Conservation (phyloP, 768 basidiomycete genomes). For the Russula lepida region DNA sequence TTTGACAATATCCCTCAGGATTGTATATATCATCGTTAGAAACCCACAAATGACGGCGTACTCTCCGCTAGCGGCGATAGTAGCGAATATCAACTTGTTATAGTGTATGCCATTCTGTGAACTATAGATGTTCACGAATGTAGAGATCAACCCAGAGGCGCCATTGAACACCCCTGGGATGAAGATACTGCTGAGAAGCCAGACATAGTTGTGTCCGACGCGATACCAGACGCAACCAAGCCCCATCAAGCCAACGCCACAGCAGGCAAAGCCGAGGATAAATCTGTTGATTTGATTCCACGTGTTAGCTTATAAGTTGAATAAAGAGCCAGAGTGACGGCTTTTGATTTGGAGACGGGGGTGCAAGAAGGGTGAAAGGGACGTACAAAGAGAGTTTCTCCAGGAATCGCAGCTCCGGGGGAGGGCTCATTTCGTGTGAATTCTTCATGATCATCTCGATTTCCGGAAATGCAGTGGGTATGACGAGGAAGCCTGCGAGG, state of each 20-base stretch:
- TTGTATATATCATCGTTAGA: background rate
- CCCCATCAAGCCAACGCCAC: constrained; percentile 5
- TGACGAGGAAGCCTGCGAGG: constrained; percentile 16
- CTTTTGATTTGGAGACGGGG: too few species aligned
- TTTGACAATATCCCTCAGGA: too few species aligned
- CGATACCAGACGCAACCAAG: constrained; percentile 10
- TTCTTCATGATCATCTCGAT: background rate
- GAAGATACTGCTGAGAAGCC: too few species aligned
- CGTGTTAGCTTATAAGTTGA: background rate
- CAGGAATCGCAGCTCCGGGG: too few species aligned
- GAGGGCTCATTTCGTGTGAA: background rate
- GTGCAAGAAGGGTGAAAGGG: background rate
- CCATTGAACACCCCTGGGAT: too few species aligned
- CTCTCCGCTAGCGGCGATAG: constrained; percentile 2
- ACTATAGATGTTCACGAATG: too few species aligned
- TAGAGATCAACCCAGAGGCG: too few species aligned
- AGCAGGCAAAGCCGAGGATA: too few species aligned
- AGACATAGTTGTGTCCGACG: too few species aligned
- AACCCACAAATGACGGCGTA: background rate
- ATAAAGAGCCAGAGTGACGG: background rate
- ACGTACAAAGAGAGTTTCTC: constrained; percentile 12
- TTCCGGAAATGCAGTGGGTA: constrained; percentile 8
- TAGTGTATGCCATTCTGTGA: too few species aligned
- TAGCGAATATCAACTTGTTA: background rate
- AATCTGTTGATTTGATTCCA: background rate